These are phyloP conservation scores for Lathyrus oleraceus DNA, from an alignment of 306 rosid genomes.

Conservation along the genomic window DNA sequence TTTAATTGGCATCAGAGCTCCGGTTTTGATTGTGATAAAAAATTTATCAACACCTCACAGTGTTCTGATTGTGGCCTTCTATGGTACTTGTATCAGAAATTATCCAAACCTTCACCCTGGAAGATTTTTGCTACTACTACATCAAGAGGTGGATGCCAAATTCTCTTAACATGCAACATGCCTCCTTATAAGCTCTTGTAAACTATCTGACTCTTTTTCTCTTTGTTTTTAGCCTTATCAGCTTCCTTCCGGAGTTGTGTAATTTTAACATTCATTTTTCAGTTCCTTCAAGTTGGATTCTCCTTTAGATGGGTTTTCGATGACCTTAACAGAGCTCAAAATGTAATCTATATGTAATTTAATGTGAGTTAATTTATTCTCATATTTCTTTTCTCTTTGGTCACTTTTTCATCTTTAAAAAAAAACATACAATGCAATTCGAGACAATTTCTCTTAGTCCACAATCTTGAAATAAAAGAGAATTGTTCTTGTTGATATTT, in stretches of 20 bases:
- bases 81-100: conserved; percentile 73
- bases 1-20: too few species aligned
- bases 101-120: conserved; percentile 74
- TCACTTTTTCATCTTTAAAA: not conserved
- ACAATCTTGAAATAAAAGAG: not conserved
- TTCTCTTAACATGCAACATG: conserved; percentile 4
- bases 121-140: conserved; percentile 86
- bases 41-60: too few species aligned
- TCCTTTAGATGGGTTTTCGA: conserved; percentile 13
- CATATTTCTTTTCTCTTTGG: not conserved
- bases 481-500: too few species aligned
- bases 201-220: conserved; percentile 24
- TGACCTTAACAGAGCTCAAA: conserved; percentile 17
- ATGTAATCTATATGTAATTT: conserved; percentile 30
- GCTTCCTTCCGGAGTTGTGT: conserved; percentile 76
- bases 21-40: too few species aligned
- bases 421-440: not conserved
- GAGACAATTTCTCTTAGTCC: not conserved
- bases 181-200: conserved; percentile 17
- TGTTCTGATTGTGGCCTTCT: conserved; percentile 77
- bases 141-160: conserved; percentile 54
- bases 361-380: not conserved
- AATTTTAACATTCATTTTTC: conserved; percentile 12
- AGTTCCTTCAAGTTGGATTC: conserved; percentile 19
- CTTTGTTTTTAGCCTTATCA: conserved; percentile 59